Conservation (phyloP, 2,329 filamentous ascomycete genomes). For the Monosporascus sp. region DNA sequence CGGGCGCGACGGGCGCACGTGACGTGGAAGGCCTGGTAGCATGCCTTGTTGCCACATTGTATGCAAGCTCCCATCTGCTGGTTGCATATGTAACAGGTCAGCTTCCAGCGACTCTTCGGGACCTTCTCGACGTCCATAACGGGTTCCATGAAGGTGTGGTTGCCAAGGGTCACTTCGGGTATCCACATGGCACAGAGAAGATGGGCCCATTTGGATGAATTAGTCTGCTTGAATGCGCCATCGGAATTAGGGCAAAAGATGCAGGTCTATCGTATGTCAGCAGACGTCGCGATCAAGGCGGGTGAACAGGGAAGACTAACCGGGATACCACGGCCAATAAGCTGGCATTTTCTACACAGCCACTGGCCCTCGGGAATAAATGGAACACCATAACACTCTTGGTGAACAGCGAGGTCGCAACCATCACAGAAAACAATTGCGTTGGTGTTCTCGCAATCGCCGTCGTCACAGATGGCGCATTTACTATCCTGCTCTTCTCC, state of each 20-base stretch:
- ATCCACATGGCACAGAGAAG: constrained; percentile 98
- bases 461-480: constrained; percentile 96
- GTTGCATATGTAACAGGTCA: constrained; percentile 93
- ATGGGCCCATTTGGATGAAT: constrained; percentile 93
- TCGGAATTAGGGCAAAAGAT: constrained; percentile 98
- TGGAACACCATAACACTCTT: constrained; percentile 97
- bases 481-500: constrained; percentile 96
- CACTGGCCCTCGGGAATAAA: constrained; percentile 99
- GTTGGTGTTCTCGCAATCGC: constrained; percentile 99
- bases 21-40: constrained; percentile 95
- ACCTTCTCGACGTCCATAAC: constrained; percentile 98
- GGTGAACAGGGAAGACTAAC: constrained; percentile 41
- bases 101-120: constrained; percentile 86
- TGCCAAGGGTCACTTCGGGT: constrained; percentile 90
- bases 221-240: constrained; percentile 97
- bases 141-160: constrained; percentile 96
- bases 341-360: constrained; percentile 93
- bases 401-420: constrained; percentile 94
- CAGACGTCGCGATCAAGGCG: constrained; percentile 1
- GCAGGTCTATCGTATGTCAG: constrained; percentile 58
- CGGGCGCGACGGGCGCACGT: constrained; percentile 87
- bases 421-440: constrained; percentile 99
- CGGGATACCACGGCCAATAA: constrained; percentile 86
- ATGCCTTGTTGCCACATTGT: constrained; percentile 95
- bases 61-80: constrained; percentile 98